Conservation (phyloP, 352 stramenopile species). For the Globisporangium alternatum region DNA sequence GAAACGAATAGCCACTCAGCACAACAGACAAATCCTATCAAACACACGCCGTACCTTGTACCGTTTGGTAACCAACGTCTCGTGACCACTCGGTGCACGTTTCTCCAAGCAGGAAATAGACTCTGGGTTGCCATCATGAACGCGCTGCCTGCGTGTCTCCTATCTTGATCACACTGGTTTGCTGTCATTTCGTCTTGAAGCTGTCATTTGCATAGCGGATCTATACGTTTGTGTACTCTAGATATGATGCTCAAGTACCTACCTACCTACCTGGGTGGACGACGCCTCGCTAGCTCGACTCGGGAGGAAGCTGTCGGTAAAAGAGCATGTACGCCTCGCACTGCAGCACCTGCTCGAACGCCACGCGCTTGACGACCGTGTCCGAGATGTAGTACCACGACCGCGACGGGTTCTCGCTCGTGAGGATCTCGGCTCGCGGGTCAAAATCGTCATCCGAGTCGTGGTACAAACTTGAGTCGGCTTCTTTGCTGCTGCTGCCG, state of each 20-base stretch:
- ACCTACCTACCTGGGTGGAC: not conserved
- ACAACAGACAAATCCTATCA: not conserved
- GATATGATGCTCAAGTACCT: not conserved
- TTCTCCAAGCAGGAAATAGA: not conserved
- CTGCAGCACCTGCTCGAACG: conserved; percentile 59
- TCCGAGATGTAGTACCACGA: conserved; percentile 77
- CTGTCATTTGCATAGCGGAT: conserved; percentile 1
- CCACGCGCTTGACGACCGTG: conserved; percentile 55
- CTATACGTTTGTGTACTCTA: not conserved
- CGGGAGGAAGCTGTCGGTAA: conserved; percentile 38
- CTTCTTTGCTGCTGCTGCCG: not conserved
- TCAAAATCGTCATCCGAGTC: conserved; percentile 27
- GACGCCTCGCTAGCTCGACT: not conserved
- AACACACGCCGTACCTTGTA: not conserved
- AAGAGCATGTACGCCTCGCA: conserved; percentile 84
- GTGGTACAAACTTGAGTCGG: not conserved
- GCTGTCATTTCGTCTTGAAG: not conserved
- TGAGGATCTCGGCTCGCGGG: conserved; percentile 23
- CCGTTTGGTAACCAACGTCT: not conserved
- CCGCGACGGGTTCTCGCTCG: conserved; percentile 19
- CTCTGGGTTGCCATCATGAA: not conserved
- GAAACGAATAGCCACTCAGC: not conserved
- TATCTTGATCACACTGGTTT: not conserved
- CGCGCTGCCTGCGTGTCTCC: not conserved
- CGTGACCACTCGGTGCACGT: not conserved